Conservation (phyloP, 345 rosid genomes). For the Lepidium aucheri region DNA sequence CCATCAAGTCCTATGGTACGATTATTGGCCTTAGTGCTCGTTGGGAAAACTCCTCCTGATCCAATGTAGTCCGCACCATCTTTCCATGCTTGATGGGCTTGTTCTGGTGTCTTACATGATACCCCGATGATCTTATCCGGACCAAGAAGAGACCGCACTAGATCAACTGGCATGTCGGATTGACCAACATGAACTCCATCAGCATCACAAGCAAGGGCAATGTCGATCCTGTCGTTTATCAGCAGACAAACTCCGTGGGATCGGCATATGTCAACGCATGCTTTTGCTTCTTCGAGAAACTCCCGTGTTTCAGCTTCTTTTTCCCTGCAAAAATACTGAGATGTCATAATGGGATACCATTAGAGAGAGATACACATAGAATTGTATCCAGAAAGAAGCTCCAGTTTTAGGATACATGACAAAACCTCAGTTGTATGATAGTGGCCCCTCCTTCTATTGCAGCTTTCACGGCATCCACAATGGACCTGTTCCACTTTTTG, state of each 20-base stretch:
- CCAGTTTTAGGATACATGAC: neutral
- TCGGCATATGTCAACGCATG: conserved; percentile 57
- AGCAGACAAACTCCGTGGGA: conserved; percentile 49
- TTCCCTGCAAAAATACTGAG: conserved; percentile 41
- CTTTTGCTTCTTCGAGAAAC: conserved; percentile 64
- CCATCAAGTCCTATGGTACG: conserved; percentile 80
- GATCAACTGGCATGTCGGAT: conserved; percentile 62
- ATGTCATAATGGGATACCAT: neutral
- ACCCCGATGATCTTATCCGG: conserved; percentile 84
- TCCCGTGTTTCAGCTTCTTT: conserved; percentile 56
- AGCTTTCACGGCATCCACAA: conserved; percentile 53
- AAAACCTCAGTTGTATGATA: conserved; percentile 74
- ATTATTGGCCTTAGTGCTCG: conserved; percentile 70
- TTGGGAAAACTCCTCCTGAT: conserved; percentile 80
- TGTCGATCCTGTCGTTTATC: conserved; percentile 79
- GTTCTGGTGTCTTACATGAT: conserved; percentile 80
- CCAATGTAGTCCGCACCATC: conserved; percentile 95
- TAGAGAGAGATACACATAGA: neutral
- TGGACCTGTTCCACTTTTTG: conserved; percentile 66
- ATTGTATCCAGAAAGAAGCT: conserved; percentile 1
- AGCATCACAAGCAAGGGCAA: conserved; percentile 81
- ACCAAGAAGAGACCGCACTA: conserved; percentile 67
- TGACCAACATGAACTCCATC: conserved; percentile 94
- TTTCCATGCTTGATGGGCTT: conserved; percentile 76
- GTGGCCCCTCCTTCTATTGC: conserved; percentile 92